Evolutionary conservation across 1,284 basidiomycete genomes (phyloP).

Genomic region (Boletellus sp.): DNA sequence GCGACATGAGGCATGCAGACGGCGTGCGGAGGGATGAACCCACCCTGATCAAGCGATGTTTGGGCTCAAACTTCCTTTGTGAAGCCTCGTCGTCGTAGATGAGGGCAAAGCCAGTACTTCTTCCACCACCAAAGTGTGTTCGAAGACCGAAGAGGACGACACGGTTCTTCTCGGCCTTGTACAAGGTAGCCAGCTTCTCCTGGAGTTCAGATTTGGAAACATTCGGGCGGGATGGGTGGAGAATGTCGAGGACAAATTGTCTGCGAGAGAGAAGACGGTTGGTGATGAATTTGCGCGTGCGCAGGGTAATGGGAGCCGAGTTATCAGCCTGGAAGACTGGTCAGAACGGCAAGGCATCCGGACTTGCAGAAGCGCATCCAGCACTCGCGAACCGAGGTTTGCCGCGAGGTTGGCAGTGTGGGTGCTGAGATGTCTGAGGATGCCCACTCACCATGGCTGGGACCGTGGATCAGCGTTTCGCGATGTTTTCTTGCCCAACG

Average conservation of each 20-base stretch:
- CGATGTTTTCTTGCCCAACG: conserved; percentile 22
- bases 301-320: conserved; percentile 91
- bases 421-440: neutral
- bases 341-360: conserved; percentile 23
- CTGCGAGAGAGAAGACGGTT: conserved; percentile 95
- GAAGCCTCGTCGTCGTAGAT: conserved; percentile 97
- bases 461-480: conserved; percentile 14
- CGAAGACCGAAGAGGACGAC: conserved; percentile 80
- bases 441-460: conserved; percentile 28
- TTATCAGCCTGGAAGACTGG: conserved; percentile 61
- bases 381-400: conserved; percentile 7
- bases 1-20: conserved; percentile 10
- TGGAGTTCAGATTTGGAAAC: conserved; percentile 91
- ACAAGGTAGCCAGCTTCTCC: conserved; percentile 85
- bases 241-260: conserved; percentile 91
- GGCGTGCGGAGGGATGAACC: conserved; percentile 18
- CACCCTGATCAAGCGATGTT: conserved; percentile 94
- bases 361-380: conserved; percentile 21
- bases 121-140: conserved; percentile 98
- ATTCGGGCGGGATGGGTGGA: conserved; percentile 94
- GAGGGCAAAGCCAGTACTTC: conserved; percentile 94
- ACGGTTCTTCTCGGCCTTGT: conserved; percentile 76
- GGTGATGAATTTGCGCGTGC: conserved; percentile 99
- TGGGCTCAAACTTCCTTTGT: conserved; percentile 97
- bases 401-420: conserved; percentile 1